Base-by-base conservation (phyloP, 2,329 filamentous ascomycete species). In the Exophiala xenobiotica region DNA sequence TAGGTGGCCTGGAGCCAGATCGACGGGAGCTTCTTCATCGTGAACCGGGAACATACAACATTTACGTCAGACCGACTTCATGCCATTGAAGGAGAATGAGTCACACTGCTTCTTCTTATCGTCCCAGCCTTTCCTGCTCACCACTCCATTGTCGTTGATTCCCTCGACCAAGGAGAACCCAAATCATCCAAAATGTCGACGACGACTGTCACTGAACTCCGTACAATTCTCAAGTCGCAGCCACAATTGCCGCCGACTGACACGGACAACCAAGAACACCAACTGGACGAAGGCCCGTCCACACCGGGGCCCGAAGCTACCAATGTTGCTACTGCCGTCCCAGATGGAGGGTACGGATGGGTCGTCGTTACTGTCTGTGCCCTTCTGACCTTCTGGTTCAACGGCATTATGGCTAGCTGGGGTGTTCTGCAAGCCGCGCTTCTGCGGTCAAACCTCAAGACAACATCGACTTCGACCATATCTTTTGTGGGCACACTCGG, bases 381-480 rank as follows among this genome's bases (percentile, higher is more conserved):
- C 2, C 61, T 79, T 1, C 60, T 82, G 8, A 72, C 76, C 1
- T 84, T 79, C 70, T 81, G 78, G 79, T 72, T 77, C 45, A 74
- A 78, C 42, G 81, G 80, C 44, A 78, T 74, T 0, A 73, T 73
- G 6, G 82, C 81, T 61, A 74, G 73, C 56, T 85, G 81, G 80
- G 82, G 81, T 19, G 74, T 86, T 0, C 68, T 84, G 40, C 82
- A 86, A 64, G 72, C 73, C 3, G 80, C 75, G 0, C 71, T 85
- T 1, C 37, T 59, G 18, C 74, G 82, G 2, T 66, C 75, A 26
- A 66, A 74, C 7, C 63, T 64, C 19, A 9, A 23, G 9, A 69
- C 70, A 0, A 65, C 82, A 1, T 71, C 72, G 0, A 70, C 79
- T 0, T 76, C 76, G 0, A 80, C 77, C 1, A 68, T 85, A 18